phyloP scores from a whole-genome alignment of 371 early-diverging fungal genomes.

The Mucor plumbeus region DNA sequence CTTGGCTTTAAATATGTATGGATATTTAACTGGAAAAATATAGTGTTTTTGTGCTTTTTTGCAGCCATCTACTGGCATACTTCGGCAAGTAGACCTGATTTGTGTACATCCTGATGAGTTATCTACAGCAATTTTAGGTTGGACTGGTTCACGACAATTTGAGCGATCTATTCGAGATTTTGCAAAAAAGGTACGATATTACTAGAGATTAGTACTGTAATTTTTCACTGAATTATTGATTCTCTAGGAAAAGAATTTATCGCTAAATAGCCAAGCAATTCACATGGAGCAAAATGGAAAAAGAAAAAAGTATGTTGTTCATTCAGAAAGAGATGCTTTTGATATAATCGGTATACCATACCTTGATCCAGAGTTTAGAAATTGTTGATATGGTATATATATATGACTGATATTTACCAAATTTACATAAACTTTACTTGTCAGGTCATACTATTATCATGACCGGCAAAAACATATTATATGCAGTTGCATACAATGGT shows the following conservation, averaged over 20 bases:
- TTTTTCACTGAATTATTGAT: too few relatives aligned
- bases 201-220: too few relatives aligned
- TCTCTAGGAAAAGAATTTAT: constrained; percentile 30
- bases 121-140: constrained; percentile 52
- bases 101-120: constrained; percentile 36
- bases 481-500: too few relatives aligned
- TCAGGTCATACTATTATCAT: too few relatives aligned
- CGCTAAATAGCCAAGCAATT: constrained; percentile 44
- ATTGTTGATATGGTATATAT: constrained; percentile 35
- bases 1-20: not conserved
- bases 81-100: constrained; percentile 59
- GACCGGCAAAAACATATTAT: too few relatives aligned
- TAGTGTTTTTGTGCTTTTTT: constrained; percentile 53
- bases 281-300: constrained; percentile 25
- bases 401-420: not conserved
- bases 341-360: constrained; percentile 45
- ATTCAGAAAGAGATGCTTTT: constrained; percentile 43
- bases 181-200: constrained; percentile 37
- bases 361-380: constrained; percentile 48
- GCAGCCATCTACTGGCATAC: constrained; percentile 48
- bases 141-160: constrained; percentile 57
- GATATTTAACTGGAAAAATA: not conserved
- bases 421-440: too few relatives aligned
- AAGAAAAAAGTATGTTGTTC: constrained; percentile 19
- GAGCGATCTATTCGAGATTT: constrained; percentile 43